phyloP scores from a whole-genome alignment of 257 asterid species.

The Primulina eburnea region DNA sequence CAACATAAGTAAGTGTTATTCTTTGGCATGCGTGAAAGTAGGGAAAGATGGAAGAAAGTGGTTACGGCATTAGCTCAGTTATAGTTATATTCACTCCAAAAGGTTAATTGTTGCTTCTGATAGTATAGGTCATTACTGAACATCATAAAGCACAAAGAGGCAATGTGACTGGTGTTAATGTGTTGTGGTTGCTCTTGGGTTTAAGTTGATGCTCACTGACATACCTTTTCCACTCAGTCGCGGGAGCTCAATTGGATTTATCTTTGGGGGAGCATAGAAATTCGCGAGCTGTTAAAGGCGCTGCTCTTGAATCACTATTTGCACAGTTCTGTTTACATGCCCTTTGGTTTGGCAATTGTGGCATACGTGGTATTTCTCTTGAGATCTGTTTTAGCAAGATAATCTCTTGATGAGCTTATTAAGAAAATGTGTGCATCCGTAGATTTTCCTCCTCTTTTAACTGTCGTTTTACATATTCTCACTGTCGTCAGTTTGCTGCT shows the following conservation, averaged over 20 bases:
- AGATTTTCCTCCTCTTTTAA: neutral
- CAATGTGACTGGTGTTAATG: conserved; percentile 12
- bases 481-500: conserved; percentile 15
- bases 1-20: conserved; percentile 9
- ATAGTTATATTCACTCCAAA: neutral
- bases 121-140: conserved; percentile 12
- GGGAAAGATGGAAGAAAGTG: conserved; percentile 14
- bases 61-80: neutral
- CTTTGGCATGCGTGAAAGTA: conserved; percentile 21
- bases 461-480: conserved; percentile 12
- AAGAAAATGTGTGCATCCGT: conserved; percentile 3
- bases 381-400: conserved; percentile 15
- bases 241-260: conserved; percentile 34
- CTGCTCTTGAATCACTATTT: conserved; percentile 79
- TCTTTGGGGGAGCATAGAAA: conserved; percentile 55
- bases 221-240: conserved; percentile 34
- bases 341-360: conserved; percentile 95
- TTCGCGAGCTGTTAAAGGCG: conserved; percentile 80
- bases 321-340: conserved; percentile 89
- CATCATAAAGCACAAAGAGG: conserved; percentile 9
- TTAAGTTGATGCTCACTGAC: conserved; percentile 23
- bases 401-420: conserved; percentile 16
- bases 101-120: conserved; percentile 8
- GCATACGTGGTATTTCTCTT: conserved; percentile 63
- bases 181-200: conserved; percentile 16